A percentile compares a stretch with the other conserved stretches of the same genome.
Conservation (phyloP, 2,329 filamentous ascomycete genomes). For the Mollisia scopiformis region DNA sequence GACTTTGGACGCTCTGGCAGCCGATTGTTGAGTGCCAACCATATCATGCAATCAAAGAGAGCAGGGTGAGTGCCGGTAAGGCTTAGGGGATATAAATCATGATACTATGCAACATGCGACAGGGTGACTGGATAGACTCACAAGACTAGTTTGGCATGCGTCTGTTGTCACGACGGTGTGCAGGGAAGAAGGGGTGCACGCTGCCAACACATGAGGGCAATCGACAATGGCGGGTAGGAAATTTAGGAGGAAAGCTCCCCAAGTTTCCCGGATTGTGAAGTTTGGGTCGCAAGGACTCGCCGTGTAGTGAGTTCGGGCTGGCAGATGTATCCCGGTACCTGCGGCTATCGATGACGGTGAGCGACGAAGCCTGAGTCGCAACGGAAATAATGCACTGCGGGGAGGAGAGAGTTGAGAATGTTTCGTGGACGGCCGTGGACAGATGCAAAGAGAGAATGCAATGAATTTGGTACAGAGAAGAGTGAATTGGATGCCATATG, state of each 20-base stretch:
- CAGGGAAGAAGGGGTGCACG: constrained; percentile 17
- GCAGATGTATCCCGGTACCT: neutral
- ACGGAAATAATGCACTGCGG: neutral
- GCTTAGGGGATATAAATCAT: constrained; percentile 14
- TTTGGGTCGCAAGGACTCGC: constrained; percentile 2
- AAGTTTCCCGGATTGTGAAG: constrained; percentile 4
- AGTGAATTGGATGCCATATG: neutral
- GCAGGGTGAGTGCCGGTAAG: constrained; percentile 23
- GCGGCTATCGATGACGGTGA: neutral
- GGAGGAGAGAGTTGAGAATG: neutral
- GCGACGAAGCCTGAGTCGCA: neutral
- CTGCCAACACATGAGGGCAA: constrained; percentile 23
- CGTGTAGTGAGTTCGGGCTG: neutral
- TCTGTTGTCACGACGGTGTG: constrained; percentile 16
- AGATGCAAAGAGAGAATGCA: neutral
- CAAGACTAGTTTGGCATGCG: constrained; percentile 11
- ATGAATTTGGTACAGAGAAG: neutral
- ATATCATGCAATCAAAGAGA: constrained; percentile 16
- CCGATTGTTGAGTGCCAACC: constrained; percentile 8
- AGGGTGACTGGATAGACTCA: constrained; percentile 18
- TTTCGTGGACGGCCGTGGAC: neutral
- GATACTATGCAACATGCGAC: constrained; percentile 13
- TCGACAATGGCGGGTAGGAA: neutral
- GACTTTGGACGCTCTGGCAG: constrained; percentile 18
- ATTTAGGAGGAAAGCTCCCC: no score